Base-by-base conservation (phyloP, 1,284 basidiomycete genomes). In the Ceratobasidium sp. region DNA sequence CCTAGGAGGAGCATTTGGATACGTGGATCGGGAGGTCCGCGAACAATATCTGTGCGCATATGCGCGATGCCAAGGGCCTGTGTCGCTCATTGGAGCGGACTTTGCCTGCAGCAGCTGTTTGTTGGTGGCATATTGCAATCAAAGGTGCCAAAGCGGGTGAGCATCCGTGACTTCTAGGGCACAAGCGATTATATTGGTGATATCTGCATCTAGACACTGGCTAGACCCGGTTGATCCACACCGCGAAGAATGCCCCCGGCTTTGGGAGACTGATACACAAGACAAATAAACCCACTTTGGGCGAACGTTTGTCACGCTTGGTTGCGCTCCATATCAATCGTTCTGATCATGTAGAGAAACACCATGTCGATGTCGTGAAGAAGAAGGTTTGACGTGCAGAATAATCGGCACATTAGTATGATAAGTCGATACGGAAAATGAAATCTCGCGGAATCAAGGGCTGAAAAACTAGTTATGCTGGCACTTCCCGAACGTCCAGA, bases 231-330 rank as follows among this genome's bases (percentile, higher is more conserved):
- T 8, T 22, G 34, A 61, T 40, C 19, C 59, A 9, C 59, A 61
- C n/a, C 51, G 51, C n/a, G 51, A 52, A 52, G 51, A 52, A 52
- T 52, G 51, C 19, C n/a, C 51, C n/a, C 51, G 51, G 51, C 51
- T 52, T 22, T 52, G 51, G 51, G 46, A 49, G 19, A 52, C 51
- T 9, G 37, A 40, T 40, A 9, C 37, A 6, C 37, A 9, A 40
- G 37, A 40, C 1, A 40, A 40, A 40, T 40, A 40, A 40, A 6
- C 37, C 3, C 9, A 40, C 37, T 40, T 0, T 5, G 37, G 37
- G 37, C 2, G 37, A 40, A 40, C 37, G 9, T 9, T 9, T 2
- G 9, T 2, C 37, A 9, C 37, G 1, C 3, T 40, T 3, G 37
- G 6, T 40, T 40, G 2, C 9, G 37, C 9, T 40, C 25, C 25